phyloP scores from a whole-genome alignment of 1,139 yeast genomes.

The Magnusiomyces suaveolens region DNA sequence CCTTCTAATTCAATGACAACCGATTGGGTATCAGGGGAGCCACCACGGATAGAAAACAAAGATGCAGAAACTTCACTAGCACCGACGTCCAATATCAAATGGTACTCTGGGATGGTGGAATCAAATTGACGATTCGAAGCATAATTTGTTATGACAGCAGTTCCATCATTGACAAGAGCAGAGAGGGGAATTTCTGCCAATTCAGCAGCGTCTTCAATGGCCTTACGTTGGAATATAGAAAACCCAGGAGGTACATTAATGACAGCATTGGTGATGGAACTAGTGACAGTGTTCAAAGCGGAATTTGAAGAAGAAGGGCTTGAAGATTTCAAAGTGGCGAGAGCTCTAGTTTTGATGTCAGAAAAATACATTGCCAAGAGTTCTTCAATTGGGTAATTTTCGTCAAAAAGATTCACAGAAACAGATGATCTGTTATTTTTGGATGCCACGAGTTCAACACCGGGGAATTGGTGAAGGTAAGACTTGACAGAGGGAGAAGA shows the following conservation, averaged over 20 bases:
- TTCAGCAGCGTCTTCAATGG: slow-evolving; percentile 63
- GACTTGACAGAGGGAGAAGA: slow-evolving; percentile 35
- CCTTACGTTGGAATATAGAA: slow-evolving; percentile 53
- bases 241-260: slow-evolving; percentile 72
- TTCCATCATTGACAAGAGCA: slow-evolving; percentile 76
- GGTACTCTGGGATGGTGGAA: slow-evolving; percentile 43
- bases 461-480: slow-evolving; percentile 50
- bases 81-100: slow-evolving; percentile 81
- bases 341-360: slow-evolving; percentile 58
- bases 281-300: not conserved
- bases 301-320: slow-evolving; percentile 51
- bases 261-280: not conserved
- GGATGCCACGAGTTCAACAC: slow-evolving; percentile 44
- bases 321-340: slow-evolving; percentile 35
- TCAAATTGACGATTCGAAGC: slow-evolving; percentile 40
- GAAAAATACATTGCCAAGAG: slow-evolving; percentile 71
- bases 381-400: slow-evolving; percentile 61
- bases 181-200: slow-evolving; percentile 60
- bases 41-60: slow-evolving; percentile 46
- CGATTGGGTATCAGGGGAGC: slow-evolving; percentile 23
- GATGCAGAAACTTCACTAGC: slow-evolving; percentile 89
- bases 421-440: slow-evolving; percentile 43
- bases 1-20: slow-evolving; percentile 56
- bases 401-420: slow-evolving; percentile 41
- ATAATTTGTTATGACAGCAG: slow-evolving; percentile 80